These are phyloP conservation scores for Pseudogymnoascus sp. DNA, from an alignment of 2,329 filamentous ascomycete species.

Conservation along the genomic window DNA sequence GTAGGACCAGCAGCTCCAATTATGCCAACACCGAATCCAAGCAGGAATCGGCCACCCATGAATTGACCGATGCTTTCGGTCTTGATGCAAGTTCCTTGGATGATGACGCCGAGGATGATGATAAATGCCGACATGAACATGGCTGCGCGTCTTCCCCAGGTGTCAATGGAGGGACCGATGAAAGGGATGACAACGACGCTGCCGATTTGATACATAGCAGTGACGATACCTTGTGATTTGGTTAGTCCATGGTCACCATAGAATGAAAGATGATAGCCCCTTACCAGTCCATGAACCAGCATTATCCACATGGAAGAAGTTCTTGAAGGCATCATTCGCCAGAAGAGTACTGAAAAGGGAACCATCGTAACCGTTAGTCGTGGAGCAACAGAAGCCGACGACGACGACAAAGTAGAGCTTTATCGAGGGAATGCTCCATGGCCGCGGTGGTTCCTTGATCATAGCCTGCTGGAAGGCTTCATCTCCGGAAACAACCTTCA, in stretches of 20 bases:
- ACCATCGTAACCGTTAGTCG: conserved; percentile 42
- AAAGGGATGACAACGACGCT: conserved; percentile 36
- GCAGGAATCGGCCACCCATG: conserved; percentile 44
- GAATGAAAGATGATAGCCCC: background rate
- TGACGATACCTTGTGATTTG: conserved; percentile 34
- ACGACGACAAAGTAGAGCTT: conserved; percentile 38
- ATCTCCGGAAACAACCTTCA: conserved; percentile 42
- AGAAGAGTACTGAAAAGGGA: conserved; percentile 42
- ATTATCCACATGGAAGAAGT: conserved; percentile 33
- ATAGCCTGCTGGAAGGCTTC: conserved; percentile 48
- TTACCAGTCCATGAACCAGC: conserved; percentile 37
- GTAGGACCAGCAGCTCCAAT: conserved; percentile 50
- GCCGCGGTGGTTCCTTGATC: conserved; percentile 41
- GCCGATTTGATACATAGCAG: conserved; percentile 40
- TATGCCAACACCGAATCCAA: conserved; percentile 50
- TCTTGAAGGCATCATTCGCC: conserved; percentile 34
- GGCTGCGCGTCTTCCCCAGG: conserved; percentile 40
- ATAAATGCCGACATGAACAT: conserved; percentile 46
- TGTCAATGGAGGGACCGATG: conserved; percentile 36
- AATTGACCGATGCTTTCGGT: conserved; percentile 40
- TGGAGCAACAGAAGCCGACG: conserved; percentile 41
- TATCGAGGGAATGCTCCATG: conserved; percentile 33
- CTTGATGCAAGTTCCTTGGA: conserved; percentile 34
- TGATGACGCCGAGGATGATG: conserved; percentile 40
- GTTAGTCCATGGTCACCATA: background rate